These are phyloP conservation scores for Byssochlamys sp. DNA, from an alignment of 2,329 filamentous ascomycete species.

Conservation along the genomic window DNA sequence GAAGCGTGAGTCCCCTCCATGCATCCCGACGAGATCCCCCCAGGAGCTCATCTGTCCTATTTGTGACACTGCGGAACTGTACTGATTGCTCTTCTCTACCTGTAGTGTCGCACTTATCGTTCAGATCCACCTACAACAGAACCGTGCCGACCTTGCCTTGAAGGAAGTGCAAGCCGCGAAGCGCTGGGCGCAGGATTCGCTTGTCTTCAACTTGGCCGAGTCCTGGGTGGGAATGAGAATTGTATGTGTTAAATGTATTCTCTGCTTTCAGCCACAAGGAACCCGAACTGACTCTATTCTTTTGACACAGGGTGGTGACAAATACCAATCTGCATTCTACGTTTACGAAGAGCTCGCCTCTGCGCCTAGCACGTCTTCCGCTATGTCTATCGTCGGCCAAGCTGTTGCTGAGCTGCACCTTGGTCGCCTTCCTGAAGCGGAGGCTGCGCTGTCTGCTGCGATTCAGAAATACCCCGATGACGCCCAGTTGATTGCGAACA, in stretches of 20 bases:
- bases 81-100: slow-evolving; percentile 6
- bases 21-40: background rate
- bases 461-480: slow-evolving; percentile 62
- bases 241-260: slow-evolving; percentile 42
- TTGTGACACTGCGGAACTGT: background rate
- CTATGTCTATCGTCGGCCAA: slow-evolving; percentile 70
- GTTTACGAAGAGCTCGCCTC: slow-evolving; percentile 94
- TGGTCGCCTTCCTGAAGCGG: slow-evolving; percentile 76
- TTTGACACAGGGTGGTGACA: slow-evolving; percentile 67
- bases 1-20: slow-evolving; percentile 53
- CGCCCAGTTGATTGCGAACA: slow-evolving; percentile 69
- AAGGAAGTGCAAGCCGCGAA: slow-evolving; percentile 82
- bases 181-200: slow-evolving; percentile 88
- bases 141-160: slow-evolving; percentile 77
- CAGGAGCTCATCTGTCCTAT: background rate
- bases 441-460: slow-evolving; percentile 74
- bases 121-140: slow-evolving; percentile 86
- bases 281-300: background rate
- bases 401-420: slow-evolving; percentile 86
- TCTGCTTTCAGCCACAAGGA: background rate
- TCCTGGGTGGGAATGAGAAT: slow-evolving; percentile 85
- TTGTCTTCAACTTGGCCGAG: slow-evolving; percentile 88
- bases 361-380: slow-evolving; percentile 67
- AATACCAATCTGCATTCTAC: slow-evolving; percentile 94
- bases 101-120: slow-evolving; percentile 69